Conservation (phyloP, 73 alveolate species). For the Paramecium bursaria region DNA sequence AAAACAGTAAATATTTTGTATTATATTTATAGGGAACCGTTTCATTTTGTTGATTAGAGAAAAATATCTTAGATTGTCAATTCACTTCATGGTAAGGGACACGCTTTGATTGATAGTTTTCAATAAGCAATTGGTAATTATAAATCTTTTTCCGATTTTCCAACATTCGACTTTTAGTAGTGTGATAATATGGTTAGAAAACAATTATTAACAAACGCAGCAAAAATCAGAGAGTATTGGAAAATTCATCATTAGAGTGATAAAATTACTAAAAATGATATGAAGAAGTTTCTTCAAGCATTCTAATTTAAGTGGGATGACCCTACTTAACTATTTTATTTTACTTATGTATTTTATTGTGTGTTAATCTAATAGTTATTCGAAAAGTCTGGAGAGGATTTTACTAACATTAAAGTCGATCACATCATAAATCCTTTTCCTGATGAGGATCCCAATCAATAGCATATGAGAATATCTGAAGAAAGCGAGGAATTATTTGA, state of each 20-base stretch:
- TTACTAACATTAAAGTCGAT: not conserved
- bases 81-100: slow-evolving; percentile 11
- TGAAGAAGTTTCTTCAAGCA: slow-evolving; percentile 7
- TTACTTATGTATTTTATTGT: not conserved
- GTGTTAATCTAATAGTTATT: not conserved
- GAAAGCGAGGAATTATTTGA: slow-evolving; percentile 55
- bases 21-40: slow-evolving; percentile 40
- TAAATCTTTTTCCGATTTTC: slow-evolving; percentile 16
- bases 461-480: slow-evolving; percentile 47
- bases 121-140: slow-evolving; percentile 11
- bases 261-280: slow-evolving; percentile 10
- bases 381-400: slow-evolving; percentile 52
- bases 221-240: slow-evolving; percentile 41
- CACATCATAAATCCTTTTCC: slow-evolving; percentile 37
- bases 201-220: not conserved
- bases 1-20: slow-evolving; percentile 22
- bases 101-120: slow-evolving; percentile 8
- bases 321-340: not conserved
- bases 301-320: slow-evolving; percentile 31
- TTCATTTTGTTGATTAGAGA: not conserved
- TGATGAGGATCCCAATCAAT: not conserved
- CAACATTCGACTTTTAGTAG: slow-evolving; percentile 41
- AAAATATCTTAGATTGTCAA: slow-evolving; percentile 12
- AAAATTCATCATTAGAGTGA: no score
- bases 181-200: not conserved